Conservation (phyloP, 495 filamentous ascomycete genomes). For the Talaromyces liani region DNA sequence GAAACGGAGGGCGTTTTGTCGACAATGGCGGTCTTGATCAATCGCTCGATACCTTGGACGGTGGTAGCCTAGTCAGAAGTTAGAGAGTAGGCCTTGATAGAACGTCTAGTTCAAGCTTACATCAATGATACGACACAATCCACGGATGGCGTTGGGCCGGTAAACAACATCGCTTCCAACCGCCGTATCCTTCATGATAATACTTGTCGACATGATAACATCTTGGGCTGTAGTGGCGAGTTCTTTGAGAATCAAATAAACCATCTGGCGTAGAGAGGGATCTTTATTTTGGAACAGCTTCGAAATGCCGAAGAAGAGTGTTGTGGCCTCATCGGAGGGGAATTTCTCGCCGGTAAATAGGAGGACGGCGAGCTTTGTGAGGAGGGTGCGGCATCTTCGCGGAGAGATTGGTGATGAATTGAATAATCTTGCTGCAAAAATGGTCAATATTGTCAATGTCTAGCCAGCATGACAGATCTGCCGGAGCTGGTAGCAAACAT, state of each 20-base stretch:
- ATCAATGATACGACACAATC: slow-evolving; percentile 95
- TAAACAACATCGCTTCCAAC: slow-evolving; percentile 93
- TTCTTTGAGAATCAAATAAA: slow-evolving; percentile 97
- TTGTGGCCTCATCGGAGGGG: slow-evolving; percentile 93
- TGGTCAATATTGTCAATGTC: slow-evolving; percentile 9
- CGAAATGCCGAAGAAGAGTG: slow-evolving; percentile 98
- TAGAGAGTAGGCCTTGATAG: slow-evolving; percentile 10
- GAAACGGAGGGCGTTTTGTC: slow-evolving; percentile 98
- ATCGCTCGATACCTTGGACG: slow-evolving; percentile 94
- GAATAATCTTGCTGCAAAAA: slow-evolving; percentile 77
- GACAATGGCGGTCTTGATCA: slow-evolving; percentile 98
- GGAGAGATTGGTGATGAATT: slow-evolving; percentile 94
- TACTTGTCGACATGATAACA: slow-evolving; percentile 99
- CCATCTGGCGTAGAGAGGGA: slow-evolving; percentile 96
- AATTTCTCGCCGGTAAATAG: slow-evolving; percentile 96
- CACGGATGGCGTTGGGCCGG: slow-evolving; percentile 92
- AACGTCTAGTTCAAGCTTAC: slow-evolving; percentile 41
- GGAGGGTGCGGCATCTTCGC: slow-evolving; percentile 85
- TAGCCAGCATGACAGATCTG: slow-evolving; percentile 13
- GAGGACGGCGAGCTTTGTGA: slow-evolving; percentile 96
- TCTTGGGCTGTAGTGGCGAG: slow-evolving; percentile 93
- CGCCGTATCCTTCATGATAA: slow-evolving; percentile 99
- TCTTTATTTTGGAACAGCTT: slow-evolving; percentile 99
- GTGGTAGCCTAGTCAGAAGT: slow-evolving; percentile 64
- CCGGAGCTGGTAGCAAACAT: slow-evolving; percentile 5